Percentiles rank a stretch among this genome's conserved stretches.
These are phyloP conservation scores for Vanderwaltozyma polyspora DNA, from an alignment of 805 yeast genomes.

Conservation along the genomic window DNA sequence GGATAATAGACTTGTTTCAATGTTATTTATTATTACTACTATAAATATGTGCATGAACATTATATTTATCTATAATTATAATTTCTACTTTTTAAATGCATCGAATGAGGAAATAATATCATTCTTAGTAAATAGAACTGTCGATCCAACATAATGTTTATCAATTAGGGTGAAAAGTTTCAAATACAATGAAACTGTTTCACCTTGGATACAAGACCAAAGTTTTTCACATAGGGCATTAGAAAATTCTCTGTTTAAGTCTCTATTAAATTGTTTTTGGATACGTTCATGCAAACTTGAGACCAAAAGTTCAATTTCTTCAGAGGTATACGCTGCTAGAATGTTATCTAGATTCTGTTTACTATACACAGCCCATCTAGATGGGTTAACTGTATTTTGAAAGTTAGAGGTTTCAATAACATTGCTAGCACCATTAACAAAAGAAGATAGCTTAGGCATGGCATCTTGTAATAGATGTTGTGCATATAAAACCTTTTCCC, in stretches of 20 bases:
- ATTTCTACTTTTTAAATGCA: conserved; percentile 18
- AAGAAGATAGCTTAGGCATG: conserved; percentile 57
- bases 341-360: conserved; percentile 47
- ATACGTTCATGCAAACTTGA: conserved; percentile 46
- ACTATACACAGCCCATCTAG: conserved; percentile 54
- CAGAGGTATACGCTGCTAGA: conserved; percentile 43
- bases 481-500: conserved; percentile 34
- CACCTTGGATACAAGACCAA: conserved; percentile 61
- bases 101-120: conserved; percentile 49
- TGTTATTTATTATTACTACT: too few relatives aligned
- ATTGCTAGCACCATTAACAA: conserved; percentile 53
- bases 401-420: conserved; percentile 20
- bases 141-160: conserved; percentile 45
- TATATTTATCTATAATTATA: too few relatives aligned
- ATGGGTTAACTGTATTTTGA: conserved; percentile 33
- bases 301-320: conserved; percentile 46
- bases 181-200: conserved; percentile 44
- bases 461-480: conserved; percentile 37
- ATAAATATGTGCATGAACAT: too few relatives aligned
- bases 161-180: conserved; percentile 45
- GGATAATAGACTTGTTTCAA: too few relatives aligned
- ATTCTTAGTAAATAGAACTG: conserved; percentile 38
- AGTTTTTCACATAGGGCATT: conserved; percentile 46
- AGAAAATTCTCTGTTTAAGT: conserved; percentile 13
- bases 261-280: conserved; percentile 37